Evolutionary conservation across 2,329 filamentous ascomycete genomes (phyloP).

Genomic region (Ophiosphaerella narmari): DNA sequence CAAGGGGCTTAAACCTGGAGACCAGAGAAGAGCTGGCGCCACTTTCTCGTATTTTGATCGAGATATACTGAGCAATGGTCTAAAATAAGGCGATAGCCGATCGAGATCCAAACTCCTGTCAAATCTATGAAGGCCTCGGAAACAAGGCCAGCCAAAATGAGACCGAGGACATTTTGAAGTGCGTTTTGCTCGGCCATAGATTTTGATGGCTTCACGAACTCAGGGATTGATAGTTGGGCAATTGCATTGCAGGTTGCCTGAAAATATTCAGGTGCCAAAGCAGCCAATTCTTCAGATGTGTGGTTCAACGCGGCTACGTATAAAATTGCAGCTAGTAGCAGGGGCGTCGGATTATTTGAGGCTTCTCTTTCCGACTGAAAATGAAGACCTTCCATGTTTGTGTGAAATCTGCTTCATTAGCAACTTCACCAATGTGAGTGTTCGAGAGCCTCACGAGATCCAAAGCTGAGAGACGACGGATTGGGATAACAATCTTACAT

Average conservation of each 20-base stretch:
- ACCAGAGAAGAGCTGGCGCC: slow-evolving; percentile 48
- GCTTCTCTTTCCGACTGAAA: slow-evolving; percentile 52
- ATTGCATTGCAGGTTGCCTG: slow-evolving; percentile 47
- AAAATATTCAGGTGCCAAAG: slow-evolving; percentile 48
- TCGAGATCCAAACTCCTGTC: slow-evolving; percentile 52
- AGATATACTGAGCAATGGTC: slow-evolving; percentile 49
- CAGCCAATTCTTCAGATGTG: slow-evolving; percentile 40
- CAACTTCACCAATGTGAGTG: not conserved
- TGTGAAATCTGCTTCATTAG: slow-evolving; percentile 47
- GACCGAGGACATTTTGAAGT: slow-evolving; percentile 51
- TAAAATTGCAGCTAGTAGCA: slow-evolving; percentile 52
- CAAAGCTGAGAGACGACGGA: slow-evolving; percentile 42
- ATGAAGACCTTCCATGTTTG: slow-evolving; percentile 52
- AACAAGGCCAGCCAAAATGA: slow-evolving; percentile 50
- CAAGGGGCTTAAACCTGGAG: slow-evolving; percentile 27
- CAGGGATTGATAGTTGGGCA: slow-evolving; percentile 48
- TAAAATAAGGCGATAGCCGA: slow-evolving; percentile 50
- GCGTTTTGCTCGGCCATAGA: slow-evolving; percentile 45
- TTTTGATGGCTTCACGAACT: slow-evolving; percentile 1
- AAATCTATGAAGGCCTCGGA: slow-evolving; percentile 50
- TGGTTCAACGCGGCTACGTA: slow-evolving; percentile 47
- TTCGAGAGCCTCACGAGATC: slow-evolving; percentile 30
- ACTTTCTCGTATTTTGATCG: slow-evolving; percentile 47
- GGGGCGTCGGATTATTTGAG: slow-evolving; percentile 50
- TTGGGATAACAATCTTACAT: slow-evolving; percentile 40